Evolutionary conservation across 192 early-diverging fungal species (phyloP), one percentile per base, ranked within the genome.

Genomic region (Coemansia furcata): DNA sequence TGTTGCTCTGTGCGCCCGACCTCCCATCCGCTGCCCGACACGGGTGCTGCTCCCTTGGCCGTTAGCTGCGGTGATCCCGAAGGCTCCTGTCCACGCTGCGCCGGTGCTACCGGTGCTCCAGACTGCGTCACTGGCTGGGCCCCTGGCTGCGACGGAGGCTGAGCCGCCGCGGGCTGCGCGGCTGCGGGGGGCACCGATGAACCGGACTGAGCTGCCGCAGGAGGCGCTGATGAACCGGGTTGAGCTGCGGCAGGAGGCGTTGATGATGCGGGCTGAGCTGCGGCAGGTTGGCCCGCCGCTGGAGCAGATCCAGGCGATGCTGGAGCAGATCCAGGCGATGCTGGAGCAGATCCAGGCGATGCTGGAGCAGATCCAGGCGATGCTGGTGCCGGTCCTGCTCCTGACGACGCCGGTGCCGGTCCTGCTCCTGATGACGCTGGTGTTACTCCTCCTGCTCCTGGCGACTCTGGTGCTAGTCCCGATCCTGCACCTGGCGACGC

Each of bases 51-150:
- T 57, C 54, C 54, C 54, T 57, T 57, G 17, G 54, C 30, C 15
- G 30, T 15, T 2, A 17, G 30, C 30, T 4, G 21, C 21, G 46
- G 21, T 2, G 46, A 21, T 21, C 19, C 46, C 7, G n/a, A n/a
- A 3, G 46, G 46, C 46, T 9, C 46, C 6, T n/a, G n/a, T 19
- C 6, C 46, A 6, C 2, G 50, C 50, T 54, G 50, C 9, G 29
- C 26, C 23, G 26, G 30, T 57, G 54, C 54, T 5, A 14, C 54
- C 6, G 54, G 54, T 32, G 26, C 54, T 57, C 54, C 54, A 15
- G 54, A 57, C 54, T 57, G 54, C 15, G 54, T 57, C 30, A 57
- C 54, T n/a, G 54, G 54, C 32, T 57, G 54, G 17, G 54, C 54
- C 35, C 54, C 54, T n/a, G 54, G 54, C 54, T 57, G 54, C 15